These are phyloP conservation scores for Mycena galericulata DNA, from an alignment of 768 basidiomycete species.

Conservation along the genomic window DNA sequence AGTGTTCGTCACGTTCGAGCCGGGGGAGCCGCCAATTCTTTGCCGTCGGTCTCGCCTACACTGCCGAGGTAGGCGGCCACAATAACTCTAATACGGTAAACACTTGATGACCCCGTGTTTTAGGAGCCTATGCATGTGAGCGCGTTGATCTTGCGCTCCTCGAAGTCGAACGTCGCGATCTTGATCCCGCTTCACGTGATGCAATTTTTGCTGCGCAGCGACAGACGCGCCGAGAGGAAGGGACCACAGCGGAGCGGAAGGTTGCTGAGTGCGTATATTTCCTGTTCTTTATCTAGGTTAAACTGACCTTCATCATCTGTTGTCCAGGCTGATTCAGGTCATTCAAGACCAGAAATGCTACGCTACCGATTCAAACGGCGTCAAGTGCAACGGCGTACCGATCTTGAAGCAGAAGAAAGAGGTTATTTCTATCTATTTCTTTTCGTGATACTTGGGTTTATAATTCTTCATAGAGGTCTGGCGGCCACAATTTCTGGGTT, in stretches of 20 bases:
- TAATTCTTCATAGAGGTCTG: not conserved
- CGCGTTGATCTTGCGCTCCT: conserved; percentile 1
- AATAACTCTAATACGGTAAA: not conserved
- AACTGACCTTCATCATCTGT: not conserved
- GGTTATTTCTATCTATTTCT: not conserved
- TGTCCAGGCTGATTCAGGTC: not conserved
- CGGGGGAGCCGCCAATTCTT: not conserved
- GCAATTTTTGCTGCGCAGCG: conserved; percentile 20
- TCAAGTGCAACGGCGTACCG: not conserved
- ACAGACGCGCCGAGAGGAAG: conserved; percentile 10
- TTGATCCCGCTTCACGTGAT: conserved; percentile 16
- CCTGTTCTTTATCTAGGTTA: not conserved
- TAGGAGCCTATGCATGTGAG: not conserved
- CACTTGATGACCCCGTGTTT: not conserved
- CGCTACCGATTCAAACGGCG: not conserved
- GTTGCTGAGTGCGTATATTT: not conserved
- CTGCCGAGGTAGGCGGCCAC: conserved; percentile 6
- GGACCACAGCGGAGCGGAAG: not conserved
- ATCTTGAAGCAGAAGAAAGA: conserved; percentile 1
- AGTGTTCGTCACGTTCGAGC: conserved; percentile 13
- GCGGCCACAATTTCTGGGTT: not conserved
- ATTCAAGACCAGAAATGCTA: not conserved
- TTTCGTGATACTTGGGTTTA: not conserved
- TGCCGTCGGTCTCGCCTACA: conserved; percentile 11
- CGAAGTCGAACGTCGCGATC: not conserved